These are phyloP conservation scores for Starmera quercuum DNA, from an alignment of 805 yeast genomes.

Conservation along the genomic window DNA sequence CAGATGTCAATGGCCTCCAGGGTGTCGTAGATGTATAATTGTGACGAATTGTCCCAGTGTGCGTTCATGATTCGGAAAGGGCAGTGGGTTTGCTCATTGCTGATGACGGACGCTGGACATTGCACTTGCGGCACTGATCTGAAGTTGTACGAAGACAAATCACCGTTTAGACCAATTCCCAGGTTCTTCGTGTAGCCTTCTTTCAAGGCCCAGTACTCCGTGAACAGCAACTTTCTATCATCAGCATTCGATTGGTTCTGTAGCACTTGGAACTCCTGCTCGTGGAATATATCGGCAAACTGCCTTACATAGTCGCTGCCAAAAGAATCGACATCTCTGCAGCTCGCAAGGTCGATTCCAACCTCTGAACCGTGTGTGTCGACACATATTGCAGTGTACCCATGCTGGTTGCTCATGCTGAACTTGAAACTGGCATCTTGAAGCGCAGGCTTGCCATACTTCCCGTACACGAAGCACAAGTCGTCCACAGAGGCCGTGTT, in stretches of 20 bases:
- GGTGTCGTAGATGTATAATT: background rate
- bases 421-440: slow-evolving; percentile 29
- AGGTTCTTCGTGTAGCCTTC: slow-evolving; percentile 64
- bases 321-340: slow-evolving; percentile 17
- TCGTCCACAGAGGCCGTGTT: slow-evolving; percentile 8
- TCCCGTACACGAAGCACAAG: slow-evolving; percentile 23
- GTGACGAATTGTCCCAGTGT: background rate
- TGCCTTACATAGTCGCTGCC: slow-evolving; percentile 25
- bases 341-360: slow-evolving; percentile 43
- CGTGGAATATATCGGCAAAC: slow-evolving; percentile 35
- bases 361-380: slow-evolving; percentile 16
- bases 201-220: slow-evolving; percentile 71
- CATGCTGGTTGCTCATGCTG: slow-evolving; percentile 55
- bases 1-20: background rate
- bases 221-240: slow-evolving; percentile 28
- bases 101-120: too few species aligned
- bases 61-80: background rate
- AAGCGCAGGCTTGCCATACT: slow-evolving; percentile 53
- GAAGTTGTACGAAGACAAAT: slow-evolving; percentile 22
- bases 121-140: too few species aligned
- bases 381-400: slow-evolving; percentile 38
- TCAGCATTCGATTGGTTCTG: slow-evolving; percentile 5
- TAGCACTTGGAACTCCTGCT: slow-evolving; percentile 27
- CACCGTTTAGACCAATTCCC: slow-evolving; percentile 51
- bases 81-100: too few species aligned